A percentile compares a stretch with the other conserved stretches of the same genome.
phyloP scores from a whole-genome alignment of 2,329 filamentous ascomycete genomes.

The Fusarium kyushuense region DNA sequence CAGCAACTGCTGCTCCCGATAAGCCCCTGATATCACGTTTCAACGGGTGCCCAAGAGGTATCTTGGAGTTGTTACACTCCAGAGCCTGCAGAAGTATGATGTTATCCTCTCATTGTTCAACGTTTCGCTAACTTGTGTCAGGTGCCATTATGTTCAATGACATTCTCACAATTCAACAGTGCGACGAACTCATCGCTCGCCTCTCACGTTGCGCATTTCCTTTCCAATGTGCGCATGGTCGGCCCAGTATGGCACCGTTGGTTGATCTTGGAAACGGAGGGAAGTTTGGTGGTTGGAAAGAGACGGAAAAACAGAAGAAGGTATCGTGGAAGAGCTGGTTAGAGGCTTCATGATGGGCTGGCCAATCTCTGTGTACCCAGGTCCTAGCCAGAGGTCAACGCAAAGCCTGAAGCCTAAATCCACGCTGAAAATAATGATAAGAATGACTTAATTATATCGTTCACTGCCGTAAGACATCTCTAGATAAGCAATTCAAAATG shows the following conservation, averaged over 20 bases:
- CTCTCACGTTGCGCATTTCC: constrained; percentile 77
- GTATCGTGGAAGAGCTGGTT: constrained; percentile 41
- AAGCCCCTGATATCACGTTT: constrained; percentile 72
- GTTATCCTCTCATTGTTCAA: neutral
- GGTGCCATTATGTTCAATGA: constrained; percentile 90
- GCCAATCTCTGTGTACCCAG: too few species aligned
- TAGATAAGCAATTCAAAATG: neutral
- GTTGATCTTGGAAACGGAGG: constrained; percentile 60
- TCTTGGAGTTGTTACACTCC: constrained; percentile 82
- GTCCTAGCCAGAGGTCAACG: neutral
- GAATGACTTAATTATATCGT: neutral
- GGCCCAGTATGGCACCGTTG: constrained; percentile 74
- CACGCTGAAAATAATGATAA: neutral
- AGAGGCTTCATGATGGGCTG: constrained; percentile 2
- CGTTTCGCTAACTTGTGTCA: constrained; percentile 39
- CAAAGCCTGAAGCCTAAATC: neutral
- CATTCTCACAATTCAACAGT: constrained; percentile 67
- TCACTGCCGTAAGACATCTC: neutral
- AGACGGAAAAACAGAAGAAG: constrained; percentile 15
- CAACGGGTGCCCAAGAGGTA: constrained; percentile 76
- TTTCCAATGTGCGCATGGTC: constrained; percentile 86
- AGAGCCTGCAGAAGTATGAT: constrained; percentile 76
- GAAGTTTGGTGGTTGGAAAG: constrained; percentile 47
- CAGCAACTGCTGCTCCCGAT: constrained; percentile 13
- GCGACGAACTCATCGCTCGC: constrained; percentile 65